These are phyloP conservation scores for Tanacetum coccineum DNA, from an alignment of 129 eudicot genomes.

Conservation along the genomic window DNA sequence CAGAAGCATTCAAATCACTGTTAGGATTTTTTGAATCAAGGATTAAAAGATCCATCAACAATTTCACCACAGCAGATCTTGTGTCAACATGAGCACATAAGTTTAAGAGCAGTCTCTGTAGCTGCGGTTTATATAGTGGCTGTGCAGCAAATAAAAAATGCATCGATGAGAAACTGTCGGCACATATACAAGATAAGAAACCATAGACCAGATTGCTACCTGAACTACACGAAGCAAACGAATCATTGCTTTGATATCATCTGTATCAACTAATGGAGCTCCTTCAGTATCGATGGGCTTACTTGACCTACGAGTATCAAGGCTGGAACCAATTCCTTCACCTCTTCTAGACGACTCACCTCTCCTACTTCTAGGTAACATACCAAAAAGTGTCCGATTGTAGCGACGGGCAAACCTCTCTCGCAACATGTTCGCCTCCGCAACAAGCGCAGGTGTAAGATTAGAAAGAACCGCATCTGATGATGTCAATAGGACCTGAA, in stretches of 20 bases:
- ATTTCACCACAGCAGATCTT: slow-evolving; percentile 62
- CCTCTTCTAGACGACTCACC: slow-evolving; percentile 91
- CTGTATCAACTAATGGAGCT: slow-evolving; percentile 81
- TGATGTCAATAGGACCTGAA: slow-evolving; percentile 89
- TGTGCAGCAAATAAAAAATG: slow-evolving; percentile 31
- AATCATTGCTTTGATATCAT: slow-evolving; percentile 84
- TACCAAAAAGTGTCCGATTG: slow-evolving; percentile 82
- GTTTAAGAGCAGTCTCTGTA: slow-evolving; percentile 89
- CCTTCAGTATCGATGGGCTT: slow-evolving; percentile 95
- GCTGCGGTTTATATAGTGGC: slow-evolving; percentile 85
- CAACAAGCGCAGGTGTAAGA: slow-evolving; percentile 95
- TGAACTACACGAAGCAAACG: slow-evolving; percentile 96
- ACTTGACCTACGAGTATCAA: slow-evolving; percentile 64
- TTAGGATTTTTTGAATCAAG: slow-evolving; percentile 60
- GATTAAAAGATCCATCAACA: slow-evolving; percentile 81
- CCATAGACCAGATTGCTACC: slow-evolving; percentile 36
- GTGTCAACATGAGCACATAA: slow-evolving; percentile 86
- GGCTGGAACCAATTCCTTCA: slow-evolving; percentile 62
- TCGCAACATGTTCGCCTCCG: slow-evolving; percentile 96
- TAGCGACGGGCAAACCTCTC: slow-evolving; percentile 96
- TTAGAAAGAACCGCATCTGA: slow-evolving; percentile 97
- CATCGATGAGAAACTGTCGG: slow-evolving; percentile 2
- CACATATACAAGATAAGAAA: not conserved
- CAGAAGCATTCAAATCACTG: slow-evolving; percentile 39
- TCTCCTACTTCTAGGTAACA: slow-evolving; percentile 82